These are phyloP conservation scores for Penicillium parvum DNA, from an alignment of 495 filamentous ascomycete genomes.

Conservation along the genomic window DNA sequence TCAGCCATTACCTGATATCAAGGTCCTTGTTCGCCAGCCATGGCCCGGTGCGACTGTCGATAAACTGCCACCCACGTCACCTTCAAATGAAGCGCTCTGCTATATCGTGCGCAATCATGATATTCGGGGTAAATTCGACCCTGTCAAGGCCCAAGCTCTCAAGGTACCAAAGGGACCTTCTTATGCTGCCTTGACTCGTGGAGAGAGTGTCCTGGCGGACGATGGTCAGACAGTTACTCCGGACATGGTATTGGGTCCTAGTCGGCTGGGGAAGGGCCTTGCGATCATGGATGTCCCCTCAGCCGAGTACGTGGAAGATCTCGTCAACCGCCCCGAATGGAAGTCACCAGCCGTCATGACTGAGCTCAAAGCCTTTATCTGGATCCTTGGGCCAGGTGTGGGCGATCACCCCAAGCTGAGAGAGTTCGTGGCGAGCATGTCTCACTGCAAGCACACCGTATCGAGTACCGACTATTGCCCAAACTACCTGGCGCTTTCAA, in stretches of 20 bases:
- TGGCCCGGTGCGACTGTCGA: constrained; percentile 73
- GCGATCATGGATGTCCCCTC: constrained; percentile 77
- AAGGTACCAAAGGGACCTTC: constrained; percentile 50
- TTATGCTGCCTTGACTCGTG: constrained; percentile 53
- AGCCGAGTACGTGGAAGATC: constrained; percentile 56
- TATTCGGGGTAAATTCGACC: constrained; percentile 74
- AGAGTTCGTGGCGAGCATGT: constrained; percentile 61
- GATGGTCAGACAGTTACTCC: constrained; percentile 57
- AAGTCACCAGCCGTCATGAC: constrained; percentile 56
- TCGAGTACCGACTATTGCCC: constrained; percentile 66
- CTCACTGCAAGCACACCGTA: constrained; percentile 65
- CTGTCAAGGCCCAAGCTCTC: constrained; percentile 53
- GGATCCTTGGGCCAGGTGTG: constrained; percentile 74
- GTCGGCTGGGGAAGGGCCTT: constrained; percentile 57
- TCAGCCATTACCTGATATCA: constrained; percentile 55
- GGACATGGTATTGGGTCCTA: constrained; percentile 61
- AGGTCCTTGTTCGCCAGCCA: constrained; percentile 69
- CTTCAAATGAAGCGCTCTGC: constrained; percentile 63
- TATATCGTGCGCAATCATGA: constrained; percentile 77
- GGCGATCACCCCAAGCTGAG: constrained; percentile 54
- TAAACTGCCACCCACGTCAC: constrained; percentile 60
- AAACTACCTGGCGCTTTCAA: constrained; percentile 65
- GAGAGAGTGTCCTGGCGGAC: constrained; percentile 47
- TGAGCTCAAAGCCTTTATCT: constrained; percentile 66
- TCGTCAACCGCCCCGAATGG: constrained; percentile 74